phyloP scores from a whole-genome alignment of 352 stramenopile species.

The Phytopythium kandeliae region DNA sequence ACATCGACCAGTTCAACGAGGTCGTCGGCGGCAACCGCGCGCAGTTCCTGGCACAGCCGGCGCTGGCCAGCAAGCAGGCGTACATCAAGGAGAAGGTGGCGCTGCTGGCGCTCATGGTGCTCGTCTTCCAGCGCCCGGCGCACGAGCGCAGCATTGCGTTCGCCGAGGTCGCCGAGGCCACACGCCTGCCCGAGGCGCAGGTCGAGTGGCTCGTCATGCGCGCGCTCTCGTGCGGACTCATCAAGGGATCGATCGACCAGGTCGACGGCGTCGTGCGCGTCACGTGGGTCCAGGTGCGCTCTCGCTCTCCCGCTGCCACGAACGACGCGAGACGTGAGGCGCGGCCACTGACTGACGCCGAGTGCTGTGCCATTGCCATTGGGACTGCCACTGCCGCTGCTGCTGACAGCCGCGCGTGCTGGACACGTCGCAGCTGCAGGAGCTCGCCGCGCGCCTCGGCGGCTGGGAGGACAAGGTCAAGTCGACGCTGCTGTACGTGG shows the following conservation, averaged over 20 bases:
- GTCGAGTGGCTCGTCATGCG: constrained; percentile 99
- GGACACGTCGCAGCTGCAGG: constrained; percentile 72
- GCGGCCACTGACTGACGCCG: too few relatives aligned
- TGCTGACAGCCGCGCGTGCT: constrained; percentile 55
- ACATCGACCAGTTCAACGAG: constrained; percentile 94
- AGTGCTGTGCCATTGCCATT: too few relatives aligned
- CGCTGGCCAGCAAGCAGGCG: constrained; percentile 89
- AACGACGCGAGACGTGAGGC: too few relatives aligned
- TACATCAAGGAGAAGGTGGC: constrained; percentile 98
- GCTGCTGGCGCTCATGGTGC: constrained; percentile 95
- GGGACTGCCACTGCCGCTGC: too few relatives aligned
- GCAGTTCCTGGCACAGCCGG: constrained; percentile 89
- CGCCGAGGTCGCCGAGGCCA: constrained; percentile 89
- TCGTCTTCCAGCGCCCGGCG: constrained; percentile 94
- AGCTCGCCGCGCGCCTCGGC: constrained; percentile 66
- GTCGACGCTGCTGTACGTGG: constrained; percentile 77
- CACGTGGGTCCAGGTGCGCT: constrained; percentile 91
- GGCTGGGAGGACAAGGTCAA: constrained; percentile 82
- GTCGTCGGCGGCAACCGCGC: constrained; percentile 69
- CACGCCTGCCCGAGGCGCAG: constrained; percentile 79
- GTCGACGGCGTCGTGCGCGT: constrained; percentile 93
- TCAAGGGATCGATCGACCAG: constrained; percentile 92
- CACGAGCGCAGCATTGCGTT: constrained; percentile 94
- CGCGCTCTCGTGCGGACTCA: constrained; percentile 93
- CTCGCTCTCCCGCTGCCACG: background rate